Evolutionary conservation across 2,329 filamentous ascomycete species (phyloP).

Genomic region (Exserohilum turcica): DNA sequence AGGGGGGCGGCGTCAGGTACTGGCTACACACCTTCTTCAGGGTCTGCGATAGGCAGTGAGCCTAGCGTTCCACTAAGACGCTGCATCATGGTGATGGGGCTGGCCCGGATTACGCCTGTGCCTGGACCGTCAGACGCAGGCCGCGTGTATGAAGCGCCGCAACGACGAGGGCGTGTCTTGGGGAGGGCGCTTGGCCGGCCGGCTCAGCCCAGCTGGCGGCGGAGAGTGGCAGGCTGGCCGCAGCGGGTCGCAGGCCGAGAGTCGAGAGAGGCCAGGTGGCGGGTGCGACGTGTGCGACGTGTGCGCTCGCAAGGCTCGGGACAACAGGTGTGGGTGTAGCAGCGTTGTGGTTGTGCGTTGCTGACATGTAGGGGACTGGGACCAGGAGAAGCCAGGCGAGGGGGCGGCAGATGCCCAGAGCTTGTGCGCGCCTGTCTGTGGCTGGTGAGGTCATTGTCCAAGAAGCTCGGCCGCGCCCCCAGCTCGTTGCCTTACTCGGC

Average conservation of each 20-base stretch:
- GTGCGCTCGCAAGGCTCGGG: too few species aligned
- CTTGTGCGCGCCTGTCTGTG: constrained; percentile 7
- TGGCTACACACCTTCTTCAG: constrained; percentile 61
- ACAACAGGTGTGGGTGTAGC: not conserved
- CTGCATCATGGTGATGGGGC: constrained; percentile 24
- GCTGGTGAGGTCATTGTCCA: constrained; percentile 29
- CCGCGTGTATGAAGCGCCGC: not conserved
- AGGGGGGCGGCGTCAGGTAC: not conserved
- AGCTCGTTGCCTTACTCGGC: constrained; percentile 11
- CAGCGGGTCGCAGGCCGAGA: not conserved
- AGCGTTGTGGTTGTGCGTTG: constrained; percentile 12
- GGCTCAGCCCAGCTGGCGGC: not conserved
- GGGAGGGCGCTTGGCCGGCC: constrained; percentile 5
- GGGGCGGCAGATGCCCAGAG: not conserved
- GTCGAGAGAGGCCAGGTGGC: not conserved
- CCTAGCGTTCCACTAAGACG: constrained; percentile 48
- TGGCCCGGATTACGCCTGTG: constrained; percentile 9
- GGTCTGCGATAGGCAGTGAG: constrained; percentile 57
- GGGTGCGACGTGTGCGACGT: too few species aligned
- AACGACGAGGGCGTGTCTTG: constrained; percentile 9
- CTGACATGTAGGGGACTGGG: not conserved
- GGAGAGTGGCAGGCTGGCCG: not conserved
- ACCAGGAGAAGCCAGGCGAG: constrained; percentile 8
- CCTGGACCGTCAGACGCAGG: constrained; percentile 6
- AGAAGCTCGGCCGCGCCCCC: constrained; percentile 17